Percentiles rank a stretch among this genome's conserved stretches.
These are phyloP conservation scores for Carex pumila DNA, from an alignment of 176 grass and related monocot genomes.

Conservation along the genomic window DNA sequence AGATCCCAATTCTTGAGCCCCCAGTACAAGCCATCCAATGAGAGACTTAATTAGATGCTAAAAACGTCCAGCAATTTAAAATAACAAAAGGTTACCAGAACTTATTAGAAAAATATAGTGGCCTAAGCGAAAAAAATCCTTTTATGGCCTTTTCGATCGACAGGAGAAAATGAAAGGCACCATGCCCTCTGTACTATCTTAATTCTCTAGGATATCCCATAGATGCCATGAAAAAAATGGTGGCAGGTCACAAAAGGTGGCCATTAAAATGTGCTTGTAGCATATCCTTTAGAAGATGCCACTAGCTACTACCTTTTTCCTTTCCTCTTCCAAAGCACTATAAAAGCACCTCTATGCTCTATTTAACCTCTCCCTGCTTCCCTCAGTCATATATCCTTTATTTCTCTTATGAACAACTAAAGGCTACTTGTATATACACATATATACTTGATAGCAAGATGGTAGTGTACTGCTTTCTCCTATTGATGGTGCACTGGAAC, in stretches of 20 bases:
- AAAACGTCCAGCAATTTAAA: not conserved
- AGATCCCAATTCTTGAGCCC: not conserved
- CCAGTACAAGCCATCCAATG: not conserved
- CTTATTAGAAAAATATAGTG: not conserved
- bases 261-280: conserved; percentile 15
- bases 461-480: not conserved
- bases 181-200: not conserved
- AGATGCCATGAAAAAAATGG: conserved; percentile 37
- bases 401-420: not conserved
- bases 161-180: conserved; percentile 21
- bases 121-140: not conserved
- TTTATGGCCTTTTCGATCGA: conserved; percentile 19
- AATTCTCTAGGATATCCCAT: conserved; percentile 26
- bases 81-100: not conserved
- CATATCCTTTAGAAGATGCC: conserved; percentile 44
- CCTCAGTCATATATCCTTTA: not conserved
- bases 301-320: not conserved
- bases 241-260: not conserved
- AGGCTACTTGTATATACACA: not conserved
- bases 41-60: not conserved
- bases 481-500: not conserved
- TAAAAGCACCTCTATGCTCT: conserved; percentile 2
- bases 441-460: not conserved
- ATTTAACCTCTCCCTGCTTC: not conserved
- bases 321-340: not conserved